Conservation (phyloP, 768 basidiomycete genomes). For the Clitopilus passeckerianus region DNA sequence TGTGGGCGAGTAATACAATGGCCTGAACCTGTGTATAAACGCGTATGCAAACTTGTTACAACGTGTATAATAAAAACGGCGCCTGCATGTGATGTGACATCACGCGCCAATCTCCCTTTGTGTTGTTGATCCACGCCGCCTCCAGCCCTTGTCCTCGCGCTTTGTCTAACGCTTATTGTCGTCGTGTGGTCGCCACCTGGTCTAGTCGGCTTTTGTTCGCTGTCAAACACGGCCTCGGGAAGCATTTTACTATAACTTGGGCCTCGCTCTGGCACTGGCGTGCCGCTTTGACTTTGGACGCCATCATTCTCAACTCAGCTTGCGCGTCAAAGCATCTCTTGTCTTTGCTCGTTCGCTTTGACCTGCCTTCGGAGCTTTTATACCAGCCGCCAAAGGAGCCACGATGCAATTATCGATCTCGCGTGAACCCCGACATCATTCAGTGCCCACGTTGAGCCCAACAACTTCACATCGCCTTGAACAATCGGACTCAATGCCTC, state of each 20-base stretch:
- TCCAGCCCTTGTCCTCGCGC: conserved; percentile 11
- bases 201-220: conserved; percentile 7
- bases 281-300: neutral
- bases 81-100: conserved; percentile 3
- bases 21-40: neutral
- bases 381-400: conserved; percentile 3
- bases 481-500: neutral
- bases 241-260: neutral
- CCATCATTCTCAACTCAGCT: neutral
- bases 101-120: neutral
- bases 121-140: conserved; percentile 8
- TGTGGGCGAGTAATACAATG: neutral
- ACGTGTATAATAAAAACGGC: neutral
- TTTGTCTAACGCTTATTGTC: conserved; percentile 9
- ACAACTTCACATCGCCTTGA: neutral
- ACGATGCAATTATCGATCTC: conserved; percentile 10
- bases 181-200: conserved; percentile 7
- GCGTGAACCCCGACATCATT: conserved; percentile 9
- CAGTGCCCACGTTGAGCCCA: conserved; percentile 16
- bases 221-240: conserved; percentile 4
- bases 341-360: conserved; percentile 10
- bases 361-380: conserved; percentile 12
- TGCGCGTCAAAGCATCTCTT: neutral
- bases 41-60: neutral
- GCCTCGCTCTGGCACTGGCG: neutral